Evolutionary conservation across 2,329 filamentous ascomycete species (phyloP).

Genomic region (Diaporthe humulicola): DNA sequence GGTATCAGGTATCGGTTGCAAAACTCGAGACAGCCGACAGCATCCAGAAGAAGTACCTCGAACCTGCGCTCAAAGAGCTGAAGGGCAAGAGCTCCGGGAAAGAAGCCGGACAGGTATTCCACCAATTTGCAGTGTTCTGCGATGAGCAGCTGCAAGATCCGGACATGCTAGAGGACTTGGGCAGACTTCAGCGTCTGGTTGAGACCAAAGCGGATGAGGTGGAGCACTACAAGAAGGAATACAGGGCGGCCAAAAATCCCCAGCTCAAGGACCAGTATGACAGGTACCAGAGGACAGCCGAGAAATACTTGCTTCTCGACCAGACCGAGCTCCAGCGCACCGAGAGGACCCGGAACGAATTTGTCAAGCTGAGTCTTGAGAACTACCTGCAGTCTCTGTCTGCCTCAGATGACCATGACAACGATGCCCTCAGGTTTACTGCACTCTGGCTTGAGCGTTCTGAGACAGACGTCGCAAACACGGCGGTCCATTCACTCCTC

Average conservation of each 20-base stretch:
- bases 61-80: constrained; percentile 86
- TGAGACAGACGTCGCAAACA: constrained; percentile 81
- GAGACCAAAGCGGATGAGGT: constrained; percentile 87
- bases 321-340: constrained; percentile 87
- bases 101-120: constrained; percentile 89
- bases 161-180: constrained; percentile 86
- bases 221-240: constrained; percentile 45
- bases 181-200: constrained; percentile 82
- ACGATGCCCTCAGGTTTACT: constrained; percentile 91
- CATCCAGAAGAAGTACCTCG: constrained; percentile 88
- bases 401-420: constrained; percentile 89
- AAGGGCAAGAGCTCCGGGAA: constrained; percentile 75
- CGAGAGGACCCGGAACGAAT: constrained; percentile 80
- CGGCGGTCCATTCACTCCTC: constrained; percentile 79
- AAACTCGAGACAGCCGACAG: constrained; percentile 90
- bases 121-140: constrained; percentile 95
- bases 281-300: constrained; percentile 77
- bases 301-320: constrained; percentile 91
- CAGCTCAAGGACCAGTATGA: constrained; percentile 77
- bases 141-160: constrained; percentile 92
- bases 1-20: constrained; percentile 89
- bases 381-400: constrained; percentile 90
- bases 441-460: constrained; percentile 94
- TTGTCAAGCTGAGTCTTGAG: constrained; percentile 89
- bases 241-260: constrained; percentile 8